Conservation (phyloP, 768 basidiomycete genomes). For the Agaricus subrufescens region DNA sequence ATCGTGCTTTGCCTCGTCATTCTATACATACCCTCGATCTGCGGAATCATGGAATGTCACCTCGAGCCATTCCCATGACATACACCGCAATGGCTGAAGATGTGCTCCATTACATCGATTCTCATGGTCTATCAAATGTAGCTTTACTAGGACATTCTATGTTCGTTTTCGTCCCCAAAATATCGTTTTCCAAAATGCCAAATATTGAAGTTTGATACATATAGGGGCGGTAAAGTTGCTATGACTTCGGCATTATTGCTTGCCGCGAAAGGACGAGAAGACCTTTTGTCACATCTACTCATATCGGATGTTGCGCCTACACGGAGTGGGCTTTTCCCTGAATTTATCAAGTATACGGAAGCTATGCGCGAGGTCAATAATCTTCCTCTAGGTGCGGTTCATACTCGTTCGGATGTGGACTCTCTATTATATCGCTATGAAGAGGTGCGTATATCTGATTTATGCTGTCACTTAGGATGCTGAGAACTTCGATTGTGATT, state of each 20-base stretch:
- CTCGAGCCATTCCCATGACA: constrained; percentile 67
- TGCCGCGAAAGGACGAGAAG: constrained; percentile 29
- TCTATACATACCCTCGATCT: constrained; percentile 81
- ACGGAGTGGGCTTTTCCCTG: constrained; percentile 47
- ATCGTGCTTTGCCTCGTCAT: constrained; percentile 49
- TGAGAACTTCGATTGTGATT: not conserved
- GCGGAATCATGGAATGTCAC: constrained; percentile 86
- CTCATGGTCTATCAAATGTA: constrained; percentile 51
- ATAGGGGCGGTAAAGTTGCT: constrained; percentile 83
- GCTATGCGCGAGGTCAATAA: constrained; percentile 74
- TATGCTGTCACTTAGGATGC: not conserved
- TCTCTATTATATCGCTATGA: constrained; percentile 59
- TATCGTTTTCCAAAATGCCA: not conserved
- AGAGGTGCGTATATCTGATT: constrained; percentile 37
- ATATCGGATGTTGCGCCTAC: constrained; percentile 83
- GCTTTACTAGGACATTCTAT: constrained; percentile 88
- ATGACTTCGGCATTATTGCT: constrained; percentile 60
- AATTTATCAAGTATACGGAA: constrained; percentile 62
- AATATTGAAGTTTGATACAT: not conserved
- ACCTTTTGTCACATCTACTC: constrained; percentile 52
- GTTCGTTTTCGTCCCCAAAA: constrained; percentile 35
- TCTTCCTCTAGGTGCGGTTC: constrained; percentile 35
- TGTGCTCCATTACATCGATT: constrained; percentile 60
- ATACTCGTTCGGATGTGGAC: constrained; percentile 66
- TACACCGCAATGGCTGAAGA: constrained; percentile 81